Evolutionary conservation across 1,284 basidiomycete genomes (phyloP).

Genomic region (Megacollybia platyphylla): DNA sequence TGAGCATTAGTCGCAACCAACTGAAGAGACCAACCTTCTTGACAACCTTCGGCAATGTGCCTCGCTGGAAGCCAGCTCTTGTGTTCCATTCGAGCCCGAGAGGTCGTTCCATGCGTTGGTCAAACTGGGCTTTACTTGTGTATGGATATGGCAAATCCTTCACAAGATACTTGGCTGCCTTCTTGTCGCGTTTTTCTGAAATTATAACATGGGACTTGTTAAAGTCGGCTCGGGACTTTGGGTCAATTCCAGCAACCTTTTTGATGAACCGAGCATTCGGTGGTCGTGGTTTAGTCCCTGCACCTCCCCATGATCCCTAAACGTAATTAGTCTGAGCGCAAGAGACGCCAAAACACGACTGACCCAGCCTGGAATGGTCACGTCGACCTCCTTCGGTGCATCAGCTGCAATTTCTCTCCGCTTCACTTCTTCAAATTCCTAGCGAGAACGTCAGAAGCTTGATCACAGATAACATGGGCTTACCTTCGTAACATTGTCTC

Average conservation of each 20-base stretch:
- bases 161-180: slow-evolving; percentile 78
- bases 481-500: slow-evolving; percentile 88
- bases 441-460: neutral
- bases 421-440: slow-evolving; percentile 86
- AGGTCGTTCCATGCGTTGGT: slow-evolving; percentile 69
- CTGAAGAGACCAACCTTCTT: slow-evolving; percentile 54
- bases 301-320: slow-evolving; percentile 90
- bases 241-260: slow-evolving; percentile 71
- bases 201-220: slow-evolving; percentile 85
- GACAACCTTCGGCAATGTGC: slow-evolving; percentile 72
- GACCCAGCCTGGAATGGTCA: slow-evolving; percentile 92
- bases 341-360: slow-evolving; percentile 13
- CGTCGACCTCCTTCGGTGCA: slow-evolving; percentile 78
- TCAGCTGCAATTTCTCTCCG: slow-evolving; percentile 69
- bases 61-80: slow-evolving; percentile 73
- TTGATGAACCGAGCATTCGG: slow-evolving; percentile 64
- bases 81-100: slow-evolving; percentile 93
- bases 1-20: slow-evolving; percentile 4
- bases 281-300: slow-evolving; percentile 46
- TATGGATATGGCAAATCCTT: slow-evolving; percentile 92
- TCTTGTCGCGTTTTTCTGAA: slow-evolving; percentile 89
- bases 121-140: slow-evolving; percentile 83
- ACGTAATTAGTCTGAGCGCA: slow-evolving; percentile 1
- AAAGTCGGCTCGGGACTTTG: slow-evolving; percentile 71
- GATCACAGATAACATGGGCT: slow-evolving; percentile 3